phyloP scores from a whole-genome alignment of 305 asterid species.

The Fraxinus baroniana region DNA sequence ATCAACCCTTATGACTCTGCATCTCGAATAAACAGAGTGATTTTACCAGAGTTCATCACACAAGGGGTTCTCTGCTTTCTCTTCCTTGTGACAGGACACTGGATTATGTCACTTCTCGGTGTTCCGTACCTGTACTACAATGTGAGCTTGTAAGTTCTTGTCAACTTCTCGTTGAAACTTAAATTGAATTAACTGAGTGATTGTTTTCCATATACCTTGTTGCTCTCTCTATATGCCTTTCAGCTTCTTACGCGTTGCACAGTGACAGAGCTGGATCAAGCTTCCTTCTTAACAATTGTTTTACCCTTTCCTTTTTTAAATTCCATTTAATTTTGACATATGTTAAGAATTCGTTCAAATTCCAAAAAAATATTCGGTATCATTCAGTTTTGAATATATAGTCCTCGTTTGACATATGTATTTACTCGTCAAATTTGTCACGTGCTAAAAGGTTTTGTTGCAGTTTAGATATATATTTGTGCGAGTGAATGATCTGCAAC shows the following conservation, averaged over 20 bases:
- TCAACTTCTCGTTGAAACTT: constrained; percentile 16
- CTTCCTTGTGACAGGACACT: constrained; percentile 38
- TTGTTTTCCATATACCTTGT: neutral
- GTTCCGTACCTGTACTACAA: constrained; percentile 60
- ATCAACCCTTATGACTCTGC: constrained; percentile 74
- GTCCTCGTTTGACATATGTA: neutral
- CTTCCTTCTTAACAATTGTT: neutral
- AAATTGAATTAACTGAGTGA: neutral
- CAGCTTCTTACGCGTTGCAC: neutral
- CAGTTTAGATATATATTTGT: neutral
- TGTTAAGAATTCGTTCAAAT: neutral
- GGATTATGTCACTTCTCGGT: constrained; percentile 29
- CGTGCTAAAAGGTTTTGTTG: neutral
- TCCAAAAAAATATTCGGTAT: neutral
- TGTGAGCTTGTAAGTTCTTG: constrained; percentile 53
- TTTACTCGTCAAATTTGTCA: neutral
- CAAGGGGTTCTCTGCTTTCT: constrained; percentile 59
- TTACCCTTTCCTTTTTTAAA: neutral
- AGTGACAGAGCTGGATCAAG: neutral
- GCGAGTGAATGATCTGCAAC: neutral
- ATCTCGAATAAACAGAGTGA: constrained; percentile 44
- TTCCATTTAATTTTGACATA: neutral
- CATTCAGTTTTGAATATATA: neutral
- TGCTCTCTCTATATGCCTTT: neutral
- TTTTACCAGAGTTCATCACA: constrained; percentile 59